A percentile compares a stretch with the other conserved stretches of the same genome.
phyloP scores from a whole-genome alignment of 257 asterid genomes.

The Gentiana dahurica region DNA sequence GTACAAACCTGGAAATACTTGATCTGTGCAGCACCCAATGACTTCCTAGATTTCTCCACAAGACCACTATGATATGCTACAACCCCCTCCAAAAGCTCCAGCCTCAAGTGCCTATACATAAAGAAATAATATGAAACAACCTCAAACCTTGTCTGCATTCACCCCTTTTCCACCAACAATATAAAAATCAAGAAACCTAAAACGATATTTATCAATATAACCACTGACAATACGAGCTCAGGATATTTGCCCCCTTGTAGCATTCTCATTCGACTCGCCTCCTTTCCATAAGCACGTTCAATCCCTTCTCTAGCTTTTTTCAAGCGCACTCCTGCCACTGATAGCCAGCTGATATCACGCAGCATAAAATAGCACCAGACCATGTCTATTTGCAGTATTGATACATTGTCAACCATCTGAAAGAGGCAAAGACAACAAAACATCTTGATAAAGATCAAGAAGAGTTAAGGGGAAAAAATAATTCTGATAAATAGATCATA shows the following conservation, averaged over 20 bases:
- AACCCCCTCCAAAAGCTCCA: conserved; percentile 90
- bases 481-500: not conserved
- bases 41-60: conserved; percentile 44
- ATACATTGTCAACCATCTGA: conserved; percentile 88
- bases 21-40: conserved; percentile 62
- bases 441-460: not conserved
- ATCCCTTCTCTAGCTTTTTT: conserved; percentile 82
- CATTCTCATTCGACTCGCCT: conserved; percentile 69
- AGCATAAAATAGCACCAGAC: conserved; percentile 99
- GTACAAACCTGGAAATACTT: conserved; percentile 51
- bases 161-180: not conserved
- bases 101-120: conserved; percentile 56
- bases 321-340: conserved; percentile 81
- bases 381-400: conserved; percentile 91
- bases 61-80: conserved; percentile 77
- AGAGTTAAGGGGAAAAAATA: not conserved
- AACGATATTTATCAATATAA: not conserved
- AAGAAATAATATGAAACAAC: conserved; percentile 5
- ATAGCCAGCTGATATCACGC: conserved; percentile 81
- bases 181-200: not conserved
- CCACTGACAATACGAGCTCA: conserved; percentile 71
- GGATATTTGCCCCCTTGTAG: conserved; percentile 83
- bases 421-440: conserved; percentile 9
- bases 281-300: conserved; percentile 92
- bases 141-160: not conserved